Evolutionary conservation across 768 basidiomycete genomes (phyloP).

Genomic region (Russula emetica): DNA sequence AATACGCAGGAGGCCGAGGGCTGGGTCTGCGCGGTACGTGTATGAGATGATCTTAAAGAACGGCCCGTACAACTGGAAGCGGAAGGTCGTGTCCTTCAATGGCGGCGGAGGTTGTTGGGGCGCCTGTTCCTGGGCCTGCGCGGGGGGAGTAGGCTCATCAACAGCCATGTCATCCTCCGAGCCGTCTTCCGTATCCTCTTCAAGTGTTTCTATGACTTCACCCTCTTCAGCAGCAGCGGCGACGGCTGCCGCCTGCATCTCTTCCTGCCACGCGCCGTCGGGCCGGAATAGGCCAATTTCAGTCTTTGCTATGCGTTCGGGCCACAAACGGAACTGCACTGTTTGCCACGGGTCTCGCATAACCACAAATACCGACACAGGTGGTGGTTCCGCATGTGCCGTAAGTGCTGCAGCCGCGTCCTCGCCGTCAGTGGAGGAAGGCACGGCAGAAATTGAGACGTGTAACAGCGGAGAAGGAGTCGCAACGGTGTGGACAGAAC

Average conservation of each 20-base stretch:
- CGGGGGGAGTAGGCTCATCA: conserved; percentile 1
- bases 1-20: conserved; percentile 15
- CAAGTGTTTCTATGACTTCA: conserved; percentile 9
- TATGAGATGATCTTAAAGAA: conserved; percentile 26
- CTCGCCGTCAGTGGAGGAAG: conserved; percentile 18
- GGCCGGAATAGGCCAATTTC: conserved; percentile 16
- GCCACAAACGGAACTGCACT: conserved; percentile 25
- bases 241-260: conserved; percentile 13
- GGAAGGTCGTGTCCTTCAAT: conserved; percentile 25
- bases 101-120: conserved; percentile 7
- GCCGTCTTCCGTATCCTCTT: background rate
- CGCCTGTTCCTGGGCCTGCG: background rate
- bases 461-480: conserved; percentile 6
- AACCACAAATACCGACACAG: conserved; percentile 23
- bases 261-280: conserved; percentile 21
- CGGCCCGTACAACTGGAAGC: conserved; percentile 26
- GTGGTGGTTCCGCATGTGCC: conserved; percentile 22
- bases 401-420: conserved; percentile 16
- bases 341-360: conserved; percentile 24
- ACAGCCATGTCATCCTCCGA: conserved; percentile 18
- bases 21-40: conserved; percentile 16
- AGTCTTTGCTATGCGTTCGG: conserved; percentile 22
- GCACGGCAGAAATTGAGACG: conserved; percentile 19
- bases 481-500: conserved; percentile 24
- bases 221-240: conserved; percentile 12